phyloP scores from a whole-genome alignment of 2,329 filamentous ascomycete genomes.

The Diaporthe citri region DNA sequence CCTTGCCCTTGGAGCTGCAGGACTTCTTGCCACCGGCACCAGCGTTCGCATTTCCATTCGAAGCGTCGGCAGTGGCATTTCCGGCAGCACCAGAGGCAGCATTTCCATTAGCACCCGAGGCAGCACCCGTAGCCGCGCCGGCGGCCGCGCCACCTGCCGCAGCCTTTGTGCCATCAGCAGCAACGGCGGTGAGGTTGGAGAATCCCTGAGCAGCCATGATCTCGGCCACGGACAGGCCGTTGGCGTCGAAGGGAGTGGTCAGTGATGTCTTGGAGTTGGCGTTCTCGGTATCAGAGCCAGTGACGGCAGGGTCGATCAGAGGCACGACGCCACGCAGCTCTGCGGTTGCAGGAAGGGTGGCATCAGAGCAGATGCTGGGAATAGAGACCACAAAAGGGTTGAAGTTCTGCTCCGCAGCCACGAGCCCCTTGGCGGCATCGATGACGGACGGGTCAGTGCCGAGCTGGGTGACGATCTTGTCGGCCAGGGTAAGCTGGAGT shows the following conservation, averaged over 20 bases:
- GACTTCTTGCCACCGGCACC: slow-evolving; percentile 18
- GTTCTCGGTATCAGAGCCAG: slow-evolving; percentile 68
- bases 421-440: slow-evolving; percentile 71
- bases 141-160: not conserved
- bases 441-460: slow-evolving; percentile 71
- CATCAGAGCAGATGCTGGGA: slow-evolving; percentile 74
- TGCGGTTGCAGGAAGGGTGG: slow-evolving; percentile 70
- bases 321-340: slow-evolving; percentile 76
- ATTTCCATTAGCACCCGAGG: not conserved
- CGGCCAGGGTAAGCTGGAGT: slow-evolving; percentile 69
- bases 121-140: not conserved
- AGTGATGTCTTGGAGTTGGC: slow-evolving; percentile 68
- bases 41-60: slow-evolving; percentile 16
- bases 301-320: slow-evolving; percentile 74
- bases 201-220: slow-evolving; percentile 73
- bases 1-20: slow-evolving; percentile 17
- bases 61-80: slow-evolving; percentile 12
- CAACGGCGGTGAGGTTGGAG: slow-evolving; percentile 62
- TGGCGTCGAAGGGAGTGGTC: slow-evolving; percentile 66
- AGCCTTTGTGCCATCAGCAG: slow-evolving; percentile 48
- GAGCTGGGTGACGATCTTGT: slow-evolving; percentile 72
- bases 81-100: not conserved
- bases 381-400: slow-evolving; percentile 73
- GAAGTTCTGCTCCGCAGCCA: slow-evolving; percentile 80
- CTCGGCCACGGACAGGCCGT: slow-evolving; percentile 75